These are phyloP conservation scores for Colletotrichum lupini DNA, from an alignment of 2,329 filamentous ascomycete genomes.

Conservation along the genomic window DNA sequence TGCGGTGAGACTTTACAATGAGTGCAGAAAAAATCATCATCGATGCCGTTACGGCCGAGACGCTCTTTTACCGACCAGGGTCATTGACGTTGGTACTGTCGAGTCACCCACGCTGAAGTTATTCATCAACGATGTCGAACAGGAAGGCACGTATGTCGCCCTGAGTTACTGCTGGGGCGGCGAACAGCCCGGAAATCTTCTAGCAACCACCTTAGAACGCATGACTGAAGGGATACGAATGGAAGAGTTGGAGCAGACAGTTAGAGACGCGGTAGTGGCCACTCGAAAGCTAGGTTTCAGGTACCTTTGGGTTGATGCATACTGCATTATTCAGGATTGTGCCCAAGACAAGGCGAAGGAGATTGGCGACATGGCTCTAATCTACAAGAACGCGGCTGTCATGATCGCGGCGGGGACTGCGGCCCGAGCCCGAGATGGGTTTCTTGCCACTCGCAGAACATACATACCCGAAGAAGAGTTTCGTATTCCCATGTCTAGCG, in stretches of 20 bases:
- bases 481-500: not conserved
- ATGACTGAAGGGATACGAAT: not conserved
- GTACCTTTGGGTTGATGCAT: slow-evolving; percentile 37
- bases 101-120: not conserved
- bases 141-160: slow-evolving; percentile 30
- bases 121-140: slow-evolving; percentile 4
- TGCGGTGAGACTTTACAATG: not conserved
- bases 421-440: not conserved
- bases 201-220: not conserved
- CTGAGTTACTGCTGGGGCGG: slow-evolving; percentile 39
- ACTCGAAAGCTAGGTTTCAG: slow-evolving; percentile 21
- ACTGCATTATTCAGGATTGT: slow-evolving; percentile 38
- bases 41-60: slow-evolving; percentile 15
- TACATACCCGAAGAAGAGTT: slow-evolving; percentile 2
- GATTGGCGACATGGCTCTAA: slow-evolving; percentile 27
- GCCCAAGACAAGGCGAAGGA: slow-evolving; percentile 24
- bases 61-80: slow-evolving; percentile 13
- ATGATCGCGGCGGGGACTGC: slow-evolving; percentile 24
- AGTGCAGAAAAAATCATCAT: not conserved
- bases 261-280: slow-evolving; percentile 30
- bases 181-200: not conserved
- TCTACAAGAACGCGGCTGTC: slow-evolving; percentile 30
- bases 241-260: slow-evolving; percentile 1
- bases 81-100: slow-evolving; percentile 17
- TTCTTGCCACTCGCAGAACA: not conserved